Base-by-base conservation (phyloP, 2,329 filamentous ascomycete genomes). In the Fusarium fujikuroi region DNA sequence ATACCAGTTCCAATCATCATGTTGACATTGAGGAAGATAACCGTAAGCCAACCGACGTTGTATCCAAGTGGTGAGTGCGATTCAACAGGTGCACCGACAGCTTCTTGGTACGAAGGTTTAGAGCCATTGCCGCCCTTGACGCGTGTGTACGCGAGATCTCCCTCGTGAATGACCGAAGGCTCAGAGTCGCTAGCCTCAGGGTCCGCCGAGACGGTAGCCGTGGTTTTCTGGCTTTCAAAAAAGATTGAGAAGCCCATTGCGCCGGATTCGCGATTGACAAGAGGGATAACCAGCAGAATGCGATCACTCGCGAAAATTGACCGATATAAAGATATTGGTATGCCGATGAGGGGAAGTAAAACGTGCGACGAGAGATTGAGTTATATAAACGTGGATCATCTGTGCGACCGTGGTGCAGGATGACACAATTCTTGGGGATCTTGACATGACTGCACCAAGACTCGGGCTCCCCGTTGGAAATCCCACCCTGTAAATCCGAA, bases 1-100 rank as follows among this genome's bases (percentile, higher is more conserved):
- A 91, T 86, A 52, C 89, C 89, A 0, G 88, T 91, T 2, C 90
- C 90, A 50, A 92, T 83, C 89, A 92, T 91, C 79, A 87, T 86
- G 64, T 87, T 88, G 44, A 92, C 78, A 66, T 91, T 92, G 60
- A 92, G 77, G 43, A 90, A 90, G 37, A 91, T 81, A 30, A 90
- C 87, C 0, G 89, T 89, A 9, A 87, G 69, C 63, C 84, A 86
- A 14, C 86, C 85, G 21, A 91, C 89, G 16, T 87, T 81, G 69
- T 91, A 90, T 0, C 89, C 90, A 5, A 92, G 80, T 0, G 90
- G 89, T 2, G 88, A 91, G 5, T 84, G 75, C 4, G 80, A 80
- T 77, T 92, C 90, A 7, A 92, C 88, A 0, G 90, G 90, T 0
- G 90, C 90, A 42, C 90, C 90, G 12, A 84, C 84, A 1, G 88